Percentiles rank a stretch among this genome's conserved stretches.
These are phyloP conservation scores for Ettlia oleoabundans DNA, from an alignment of 139 green algal genomes.

Conservation along the genomic window DNA sequence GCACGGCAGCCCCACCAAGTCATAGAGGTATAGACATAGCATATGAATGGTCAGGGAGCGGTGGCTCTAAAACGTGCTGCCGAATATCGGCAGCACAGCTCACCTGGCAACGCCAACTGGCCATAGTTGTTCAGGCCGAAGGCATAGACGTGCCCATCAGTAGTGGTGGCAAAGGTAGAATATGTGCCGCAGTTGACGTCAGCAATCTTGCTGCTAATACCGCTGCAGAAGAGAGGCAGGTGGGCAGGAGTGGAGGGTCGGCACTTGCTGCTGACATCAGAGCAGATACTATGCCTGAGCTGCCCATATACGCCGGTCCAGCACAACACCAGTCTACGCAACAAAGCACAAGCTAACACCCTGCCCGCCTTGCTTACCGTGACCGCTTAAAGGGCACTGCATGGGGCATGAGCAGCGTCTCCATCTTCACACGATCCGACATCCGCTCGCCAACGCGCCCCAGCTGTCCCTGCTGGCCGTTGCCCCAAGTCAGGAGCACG, in stretches of 20 bases:
- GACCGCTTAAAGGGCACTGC: slow-evolving; percentile 35
- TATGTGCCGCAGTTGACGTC: slow-evolving; percentile 77
- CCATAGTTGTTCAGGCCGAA: slow-evolving; percentile 94
- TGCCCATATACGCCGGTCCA: too few species aligned
- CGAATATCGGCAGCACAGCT: background rate
- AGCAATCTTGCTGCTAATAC: slow-evolving; percentile 25
- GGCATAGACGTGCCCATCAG: slow-evolving; percentile 64
- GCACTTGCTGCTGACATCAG: too few species aligned
- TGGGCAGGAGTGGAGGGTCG: background rate
- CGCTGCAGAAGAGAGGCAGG: background rate
- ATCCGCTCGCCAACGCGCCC: slow-evolving; percentile 66
- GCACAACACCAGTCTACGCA: too few species aligned
- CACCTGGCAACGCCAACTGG: slow-evolving; percentile 75
- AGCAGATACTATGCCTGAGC: too few species aligned
- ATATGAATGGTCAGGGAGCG: too few species aligned
- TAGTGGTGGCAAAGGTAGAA: slow-evolving; percentile 69
- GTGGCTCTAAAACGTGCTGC: background rate
- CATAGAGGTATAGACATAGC: background rate
- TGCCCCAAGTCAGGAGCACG: slow-evolving; percentile 82
- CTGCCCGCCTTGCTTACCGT: background rate
- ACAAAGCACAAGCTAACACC: too few species aligned
- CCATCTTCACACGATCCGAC: slow-evolving; percentile 34
- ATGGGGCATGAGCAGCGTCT: slow-evolving; percentile 63
- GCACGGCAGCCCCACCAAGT: background rate
- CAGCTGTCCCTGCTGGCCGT: slow-evolving; percentile 84